Evolutionary conservation across 371 early-diverging fungal species (phyloP), one percentile per base, ranked within the genome.

Genomic region (Mucor velutinosus): DNA sequence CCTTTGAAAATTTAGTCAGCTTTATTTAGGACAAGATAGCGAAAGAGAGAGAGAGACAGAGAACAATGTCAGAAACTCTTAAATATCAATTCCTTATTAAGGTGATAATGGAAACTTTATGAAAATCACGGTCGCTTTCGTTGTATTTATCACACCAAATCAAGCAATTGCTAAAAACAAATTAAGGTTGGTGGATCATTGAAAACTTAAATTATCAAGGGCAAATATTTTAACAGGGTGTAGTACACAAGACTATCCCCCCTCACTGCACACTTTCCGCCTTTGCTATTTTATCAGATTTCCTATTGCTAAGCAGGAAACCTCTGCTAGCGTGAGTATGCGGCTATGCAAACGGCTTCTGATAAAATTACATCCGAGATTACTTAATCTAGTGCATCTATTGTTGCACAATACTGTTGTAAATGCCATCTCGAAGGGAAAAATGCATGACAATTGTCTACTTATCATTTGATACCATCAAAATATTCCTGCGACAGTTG

Each of bases 61-160:
- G 35, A 37, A 37, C 37, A 37, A 37, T 37, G 37, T 12, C 47
- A 51, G 25, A 51, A 51, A 51, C 51, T 51, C 51, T 51, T 51
- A 51, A 51, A 51, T 25, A 25, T 51, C 51, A 51, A 51, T 51
- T 51, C 51, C 25, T 51, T 51, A 21, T 51, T 51, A 51, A 51
- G 51, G 51, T 4, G 25, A 12, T 51, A 33, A 30, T 33, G 7
- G 7, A 33, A 8, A 33, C 14, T 11, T 25, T 51, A 51, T 51
- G 51, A 51, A 51, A 51, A 51, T 45, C 45, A 45, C 19, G 7
- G 14, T 51, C 23, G 4, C 21, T 51, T 51, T 5, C 7, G 17
- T 19, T 45, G 19, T n/a, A 45, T 45, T 45, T 45, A 45, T 45
- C 45, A 19, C 19, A n/a, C 45, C 45, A 45, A 45, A 45, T 45